A percentile compares a stretch with the other conserved stretches of the same genome.
phyloP scores from a whole-genome alignment of 2,329 filamentous ascomycete species.

The Zelopaecilomyces penicillatus region DNA sequence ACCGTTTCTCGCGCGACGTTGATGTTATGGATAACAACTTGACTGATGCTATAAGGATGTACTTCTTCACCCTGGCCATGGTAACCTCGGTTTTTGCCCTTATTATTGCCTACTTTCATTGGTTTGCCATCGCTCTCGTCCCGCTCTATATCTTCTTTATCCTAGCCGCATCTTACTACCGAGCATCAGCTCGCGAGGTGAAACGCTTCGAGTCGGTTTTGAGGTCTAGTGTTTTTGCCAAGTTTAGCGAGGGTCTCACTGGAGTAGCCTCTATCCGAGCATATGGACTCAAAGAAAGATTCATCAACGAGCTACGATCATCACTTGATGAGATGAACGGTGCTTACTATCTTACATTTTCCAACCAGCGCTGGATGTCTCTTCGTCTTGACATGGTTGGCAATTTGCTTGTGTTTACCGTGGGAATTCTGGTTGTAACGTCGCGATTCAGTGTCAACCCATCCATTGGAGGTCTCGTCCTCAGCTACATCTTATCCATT shows the following conservation, averaged over 20 bases:
- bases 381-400: conserved; percentile 78
- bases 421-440: conserved; percentile 84
- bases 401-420: conserved; percentile 75
- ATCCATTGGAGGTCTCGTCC: conserved; percentile 76
- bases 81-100: conserved; percentile 78
- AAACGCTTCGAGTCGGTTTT: conserved; percentile 90
- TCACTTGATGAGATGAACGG: conserved; percentile 87
- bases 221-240: conserved; percentile 79
- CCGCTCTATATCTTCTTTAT: conserved; percentile 69
- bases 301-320: conserved; percentile 58
- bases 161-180: conserved; percentile 78
- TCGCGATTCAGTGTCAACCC: conserved; percentile 79
- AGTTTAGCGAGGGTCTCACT: conserved; percentile 80
- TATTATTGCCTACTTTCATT: conserved; percentile 93
- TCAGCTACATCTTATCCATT: conserved; percentile 88
- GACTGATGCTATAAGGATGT: conserved; percentile 86
- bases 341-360: conserved; percentile 90
- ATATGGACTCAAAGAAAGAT: conserved; percentile 73
- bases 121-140: conserved; percentile 59
- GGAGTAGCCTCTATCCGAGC: conserved; percentile 81
- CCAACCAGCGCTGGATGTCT: conserved; percentile 90
- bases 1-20: conserved; percentile 91
- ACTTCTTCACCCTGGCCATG: conserved; percentile 75
- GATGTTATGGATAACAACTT: conserved; percentile 94
- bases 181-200: conserved; percentile 83